Conservation (phyloP, 192 early-diverging fungal genomes). For the Jimgerdemannia flammicorona region DNA sequence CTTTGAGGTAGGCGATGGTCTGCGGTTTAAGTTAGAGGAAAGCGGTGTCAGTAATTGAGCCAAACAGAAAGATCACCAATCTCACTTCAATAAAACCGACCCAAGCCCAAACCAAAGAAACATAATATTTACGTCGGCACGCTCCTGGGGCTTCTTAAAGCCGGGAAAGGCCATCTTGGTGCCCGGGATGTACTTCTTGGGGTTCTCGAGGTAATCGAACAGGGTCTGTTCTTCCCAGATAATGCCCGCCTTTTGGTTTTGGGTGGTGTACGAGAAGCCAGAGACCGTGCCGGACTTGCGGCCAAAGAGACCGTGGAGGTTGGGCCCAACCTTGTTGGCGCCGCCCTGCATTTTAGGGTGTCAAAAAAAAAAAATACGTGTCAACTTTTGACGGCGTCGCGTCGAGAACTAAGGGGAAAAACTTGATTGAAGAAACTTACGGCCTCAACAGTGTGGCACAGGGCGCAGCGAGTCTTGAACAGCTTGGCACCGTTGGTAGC, state of each 20-base stretch:
- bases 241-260: slow-evolving; percentile 84
- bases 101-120: slow-evolving; percentile 26
- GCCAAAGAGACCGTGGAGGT: slow-evolving; percentile 90
- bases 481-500: slow-evolving; percentile 31
- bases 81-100: too few species aligned
- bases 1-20: not conserved
- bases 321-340: slow-evolving; percentile 95
- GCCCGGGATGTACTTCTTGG: slow-evolving; percentile 94
- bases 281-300: slow-evolving; percentile 81
- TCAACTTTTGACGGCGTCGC: too few species aligned
- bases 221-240: slow-evolving; percentile 88
- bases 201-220: slow-evolving; percentile 97
- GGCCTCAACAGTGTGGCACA: slow-evolving; percentile 93
- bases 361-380: not conserved
- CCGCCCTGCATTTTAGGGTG: slow-evolving; percentile 42
- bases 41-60: not conserved
- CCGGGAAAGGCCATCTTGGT: slow-evolving; percentile 99
- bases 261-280: slow-evolving; percentile 91
- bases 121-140: slow-evolving; percentile 88
- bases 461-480: slow-evolving; percentile 99
- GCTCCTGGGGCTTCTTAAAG: slow-evolving; percentile 67
- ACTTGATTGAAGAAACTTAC: slow-evolving; percentile 13
- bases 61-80: not conserved
- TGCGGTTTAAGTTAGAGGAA: not conserved
- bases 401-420: too few species aligned